Evolutionary conservation across 441 rosid species (phyloP).

Genomic region (California macrophylla): DNA sequence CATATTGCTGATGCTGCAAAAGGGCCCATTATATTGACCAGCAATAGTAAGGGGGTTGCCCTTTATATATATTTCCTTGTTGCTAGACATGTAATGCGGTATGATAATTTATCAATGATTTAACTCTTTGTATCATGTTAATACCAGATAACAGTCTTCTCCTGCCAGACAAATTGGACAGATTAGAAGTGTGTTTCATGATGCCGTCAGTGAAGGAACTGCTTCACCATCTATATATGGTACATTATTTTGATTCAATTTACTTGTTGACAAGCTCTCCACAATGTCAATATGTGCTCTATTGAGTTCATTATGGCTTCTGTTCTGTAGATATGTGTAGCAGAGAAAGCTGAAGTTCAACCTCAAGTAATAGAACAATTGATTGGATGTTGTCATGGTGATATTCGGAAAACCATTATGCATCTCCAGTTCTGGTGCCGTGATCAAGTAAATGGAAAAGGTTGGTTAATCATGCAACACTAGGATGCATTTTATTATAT

Average conservation of each 20-base stretch:
- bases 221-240: conserved; percentile 42
- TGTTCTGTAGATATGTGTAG: conserved; percentile 53
- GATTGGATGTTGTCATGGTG: conserved; percentile 45
- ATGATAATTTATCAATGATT: conserved; percentile 10
- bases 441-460: conserved; percentile 39
- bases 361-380: conserved; percentile 47
- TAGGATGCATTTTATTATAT: conserved; percentile 9
- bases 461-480: conserved; percentile 30
- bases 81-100: conserved; percentile 9
- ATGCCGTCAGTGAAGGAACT: conserved; percentile 55
- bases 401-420: conserved; percentile 71
- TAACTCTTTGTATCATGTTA: conserved; percentile 19
- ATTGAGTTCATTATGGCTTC: conserved; percentile 15
- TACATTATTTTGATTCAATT: conserved; percentile 24
- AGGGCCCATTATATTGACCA: conserved; percentile 80
- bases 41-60: conserved; percentile 51
- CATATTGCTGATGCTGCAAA: conserved; percentile 80
- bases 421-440: conserved; percentile 92
- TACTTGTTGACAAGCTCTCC: conserved; percentile 16
- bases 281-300: conserved; percentile 10
- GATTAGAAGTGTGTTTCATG: conserved; percentile 47
- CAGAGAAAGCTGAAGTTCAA: conserved; percentile 48
- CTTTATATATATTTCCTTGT: conserved; percentile 6
- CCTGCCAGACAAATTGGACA: conserved; percentile 64
- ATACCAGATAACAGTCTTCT: conserved; percentile 46